These are phyloP conservation scores for Gynandropsis gynandra DNA, from an alignment of 345 rosid species.

Conservation along the genomic window DNA sequence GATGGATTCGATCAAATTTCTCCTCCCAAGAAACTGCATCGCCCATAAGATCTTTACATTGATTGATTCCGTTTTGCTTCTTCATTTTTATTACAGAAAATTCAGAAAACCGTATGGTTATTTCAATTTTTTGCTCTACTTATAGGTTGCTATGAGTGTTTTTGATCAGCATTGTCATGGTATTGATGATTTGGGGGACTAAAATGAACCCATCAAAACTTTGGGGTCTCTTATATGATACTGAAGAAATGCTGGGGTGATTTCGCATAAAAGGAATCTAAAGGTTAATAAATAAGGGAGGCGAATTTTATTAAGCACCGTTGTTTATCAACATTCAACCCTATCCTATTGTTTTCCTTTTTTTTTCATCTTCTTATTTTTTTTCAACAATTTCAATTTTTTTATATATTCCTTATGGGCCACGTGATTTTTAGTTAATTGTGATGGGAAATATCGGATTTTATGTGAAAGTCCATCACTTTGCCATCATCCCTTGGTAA, in stretches of 20 bases:
- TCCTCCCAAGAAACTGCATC: constrained; percentile 37
- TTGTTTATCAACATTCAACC: too few species aligned
- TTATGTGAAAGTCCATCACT: constrained; percentile 1
- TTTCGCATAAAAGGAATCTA: not conserved
- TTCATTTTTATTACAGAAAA: constrained; percentile 27
- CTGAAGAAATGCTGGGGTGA: not conserved
- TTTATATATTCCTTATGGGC: not conserved
- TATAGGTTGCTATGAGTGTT: constrained; percentile 16
- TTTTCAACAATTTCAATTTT: not conserved
- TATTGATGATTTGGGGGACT: not conserved
- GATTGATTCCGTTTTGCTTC: constrained; percentile 15
- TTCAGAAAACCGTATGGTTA: constrained; percentile 12
- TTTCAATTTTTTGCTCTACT: constrained; percentile 20
- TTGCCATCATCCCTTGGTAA: not conserved
- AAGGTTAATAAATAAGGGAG: constrained; percentile 24
- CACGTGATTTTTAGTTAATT: not conserved
- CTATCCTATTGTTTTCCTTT: constrained; percentile 5
- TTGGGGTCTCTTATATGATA: constrained; percentile 10
- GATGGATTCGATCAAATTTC: constrained; percentile 32
- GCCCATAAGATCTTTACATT: constrained; percentile 27
- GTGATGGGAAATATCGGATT: constrained; percentile 6
- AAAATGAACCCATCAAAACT: not conserved
- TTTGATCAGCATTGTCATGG: not conserved
- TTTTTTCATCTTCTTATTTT: not conserved
- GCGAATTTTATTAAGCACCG: not conserved